Conservation (phyloP, 2,329 filamentous ascomycete species). For the Lasiodiplodia theobromae region DNA sequence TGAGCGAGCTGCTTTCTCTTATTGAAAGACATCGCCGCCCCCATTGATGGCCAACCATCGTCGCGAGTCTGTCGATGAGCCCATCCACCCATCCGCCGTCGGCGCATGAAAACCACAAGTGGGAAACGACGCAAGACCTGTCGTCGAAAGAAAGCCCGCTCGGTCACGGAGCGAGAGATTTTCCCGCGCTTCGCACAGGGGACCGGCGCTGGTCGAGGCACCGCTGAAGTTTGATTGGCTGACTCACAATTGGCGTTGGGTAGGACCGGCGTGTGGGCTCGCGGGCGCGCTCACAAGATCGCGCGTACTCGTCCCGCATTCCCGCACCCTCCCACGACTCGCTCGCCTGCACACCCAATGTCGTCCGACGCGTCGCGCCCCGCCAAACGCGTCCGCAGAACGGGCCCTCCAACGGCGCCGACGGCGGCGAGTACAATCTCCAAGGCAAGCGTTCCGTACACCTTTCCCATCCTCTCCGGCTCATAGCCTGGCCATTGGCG, state of each 20-base stretch:
- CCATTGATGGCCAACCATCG: too few relatives aligned
- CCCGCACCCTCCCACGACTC: neutral
- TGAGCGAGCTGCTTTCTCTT: too few relatives aligned
- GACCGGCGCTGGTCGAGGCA: too few relatives aligned
- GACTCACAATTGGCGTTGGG: neutral
- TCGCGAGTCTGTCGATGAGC: too few relatives aligned
- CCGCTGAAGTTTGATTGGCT: neutral
- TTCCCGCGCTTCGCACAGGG: neutral
- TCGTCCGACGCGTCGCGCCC: conserved; percentile 22
- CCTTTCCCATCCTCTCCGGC: neutral
- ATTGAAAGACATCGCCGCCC: too few relatives aligned
- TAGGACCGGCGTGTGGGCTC: too few relatives aligned
- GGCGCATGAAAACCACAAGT: neutral
- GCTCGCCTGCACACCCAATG: neutral
- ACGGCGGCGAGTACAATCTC: neutral
- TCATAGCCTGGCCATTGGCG: neutral
- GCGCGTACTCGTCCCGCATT: neutral
- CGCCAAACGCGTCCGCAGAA: conserved; percentile 14
- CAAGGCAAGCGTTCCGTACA: neutral
- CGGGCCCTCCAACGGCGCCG: neutral
- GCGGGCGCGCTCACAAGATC: too few relatives aligned
- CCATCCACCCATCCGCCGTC: too few relatives aligned
- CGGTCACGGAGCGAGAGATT: neutral
- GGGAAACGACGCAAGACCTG: neutral
- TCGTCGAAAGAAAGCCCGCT: neutral